These are phyloP conservation scores for Malbranchea zuffiana DNA, from an alignment of 2,329 filamentous ascomycete genomes.

Conservation along the genomic window DNA sequence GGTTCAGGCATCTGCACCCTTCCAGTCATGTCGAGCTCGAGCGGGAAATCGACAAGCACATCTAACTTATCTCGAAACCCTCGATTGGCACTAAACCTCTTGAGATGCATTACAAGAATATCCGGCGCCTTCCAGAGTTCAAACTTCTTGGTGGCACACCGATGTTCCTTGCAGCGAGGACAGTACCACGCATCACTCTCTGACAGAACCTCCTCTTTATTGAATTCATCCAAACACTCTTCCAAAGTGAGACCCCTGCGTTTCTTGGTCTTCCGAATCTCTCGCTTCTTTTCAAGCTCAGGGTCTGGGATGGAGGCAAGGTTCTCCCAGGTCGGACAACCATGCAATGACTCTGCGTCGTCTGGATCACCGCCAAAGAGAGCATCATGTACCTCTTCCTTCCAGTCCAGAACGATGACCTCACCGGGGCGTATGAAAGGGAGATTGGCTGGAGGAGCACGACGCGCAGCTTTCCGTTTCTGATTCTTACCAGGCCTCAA, in stretches of 20 bases:
- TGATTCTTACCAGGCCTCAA: slow-evolving; percentile 7
- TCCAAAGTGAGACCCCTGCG: slow-evolving; percentile 72
- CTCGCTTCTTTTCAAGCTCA: slow-evolving; percentile 53
- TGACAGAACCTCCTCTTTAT: slow-evolving; percentile 83
- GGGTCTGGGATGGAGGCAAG: slow-evolving; percentile 47
- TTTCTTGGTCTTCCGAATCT: slow-evolving; percentile 52
- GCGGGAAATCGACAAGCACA: slow-evolving; percentile 79
- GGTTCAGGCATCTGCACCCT: slow-evolving; percentile 70
- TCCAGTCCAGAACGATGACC: slow-evolving; percentile 81
- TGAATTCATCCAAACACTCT: slow-evolving; percentile 88
- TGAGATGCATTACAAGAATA: slow-evolving; percentile 87
- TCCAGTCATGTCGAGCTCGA: slow-evolving; percentile 69
- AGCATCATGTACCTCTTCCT: slow-evolving; percentile 53
- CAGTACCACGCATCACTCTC: slow-evolving; percentile 98
- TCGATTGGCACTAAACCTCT: slow-evolving; percentile 81
- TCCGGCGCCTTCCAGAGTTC: slow-evolving; percentile 96
- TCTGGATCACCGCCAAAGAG: slow-evolving; percentile 49
- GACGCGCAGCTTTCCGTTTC: slow-evolving; percentile 19
- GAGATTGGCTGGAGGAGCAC: slow-evolving; percentile 24
- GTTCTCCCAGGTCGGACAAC: slow-evolving; percentile 47
- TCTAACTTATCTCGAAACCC: slow-evolving; percentile 84
- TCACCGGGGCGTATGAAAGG: slow-evolving; percentile 71
- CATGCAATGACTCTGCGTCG: slow-evolving; percentile 44
- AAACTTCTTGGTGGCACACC: slow-evolving; percentile 88
- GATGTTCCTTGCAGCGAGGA: slow-evolving; percentile 85